A percentile compares a stretch with the other conserved stretches of the same genome.
These are phyloP conservation scores for Wickerhamiella slavikovae DNA, from an alignment of 805 yeast species.

Conservation along the genomic window DNA sequence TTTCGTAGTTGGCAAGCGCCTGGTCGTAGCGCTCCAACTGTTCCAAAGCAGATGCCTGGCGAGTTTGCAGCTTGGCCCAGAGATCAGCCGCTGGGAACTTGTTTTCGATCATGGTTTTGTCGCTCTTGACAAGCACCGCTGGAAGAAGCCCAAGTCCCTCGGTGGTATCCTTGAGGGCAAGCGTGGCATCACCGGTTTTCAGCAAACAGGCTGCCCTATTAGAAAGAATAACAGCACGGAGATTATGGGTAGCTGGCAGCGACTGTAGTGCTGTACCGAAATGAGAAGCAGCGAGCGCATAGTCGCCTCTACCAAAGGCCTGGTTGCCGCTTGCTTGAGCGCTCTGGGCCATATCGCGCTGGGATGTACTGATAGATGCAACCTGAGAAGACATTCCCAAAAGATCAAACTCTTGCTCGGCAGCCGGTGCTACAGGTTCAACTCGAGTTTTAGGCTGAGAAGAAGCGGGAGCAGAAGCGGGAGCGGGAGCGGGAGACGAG, in stretches of 20 bases:
- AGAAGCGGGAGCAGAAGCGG: background rate
- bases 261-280: slow-evolving; percentile 36
- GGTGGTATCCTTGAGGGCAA: slow-evolving; percentile 27
- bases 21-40: slow-evolving; percentile 47
- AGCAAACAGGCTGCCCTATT: slow-evolving; percentile 50
- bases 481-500: background rate
- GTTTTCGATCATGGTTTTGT: slow-evolving; percentile 23
- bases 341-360: slow-evolving; percentile 14
- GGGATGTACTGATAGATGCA: slow-evolving; percentile 11
- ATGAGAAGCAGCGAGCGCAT: slow-evolving; percentile 35
- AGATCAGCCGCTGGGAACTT: slow-evolving; percentile 43
- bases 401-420: slow-evolving; percentile 6
- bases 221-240: slow-evolving; percentile 47
- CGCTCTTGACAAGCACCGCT: slow-evolving; percentile 16
- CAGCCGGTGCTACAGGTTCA: background rate
- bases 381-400: slow-evolving; percentile 7
- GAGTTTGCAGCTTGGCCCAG: slow-evolving; percentile 48
- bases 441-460: slow-evolving; percentile 1
- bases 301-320: slow-evolving; percentile 68
- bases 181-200: slow-evolving; percentile 50
- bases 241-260: slow-evolving; percentile 43
- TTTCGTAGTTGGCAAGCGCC: slow-evolving; percentile 40
- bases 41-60: slow-evolving; percentile 73
- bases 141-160: slow-evolving; percentile 26
- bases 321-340: slow-evolving; percentile 29